Base-by-base conservation (phyloP, 257 asterid genomes). In the Solanum chiquidenum region DNA sequence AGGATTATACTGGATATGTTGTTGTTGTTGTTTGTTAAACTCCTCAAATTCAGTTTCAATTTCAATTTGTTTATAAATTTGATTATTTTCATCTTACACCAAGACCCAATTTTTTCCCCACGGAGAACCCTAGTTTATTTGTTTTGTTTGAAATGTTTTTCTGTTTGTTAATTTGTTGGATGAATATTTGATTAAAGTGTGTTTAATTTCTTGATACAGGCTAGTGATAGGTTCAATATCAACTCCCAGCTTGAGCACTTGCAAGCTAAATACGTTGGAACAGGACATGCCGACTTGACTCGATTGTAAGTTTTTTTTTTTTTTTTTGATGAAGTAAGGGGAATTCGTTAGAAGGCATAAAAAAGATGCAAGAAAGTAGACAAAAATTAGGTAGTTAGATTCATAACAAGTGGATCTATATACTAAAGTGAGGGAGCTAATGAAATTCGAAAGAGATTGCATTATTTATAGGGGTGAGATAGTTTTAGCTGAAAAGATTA, bases 241-340 rank as follows among this genome's bases (percentile, higher is more conserved):
- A 97, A 97, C 94, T 97, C 99, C 62, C 99, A 97, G 94, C 97
- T 95, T 87, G 99, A 97, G 94, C 99, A 95, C 89, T 90, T 88
- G 89, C 99, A 97, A 92, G 99, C 99, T 85, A 97, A 95, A 76
- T 97, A 97, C 88, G 99, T 97, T 69, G 99, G 99, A n/a, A 97
- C 99, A n/a, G 99, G 99, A 14, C 99, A 97, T 79, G 98, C 99
- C 42, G 99, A 95, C 80, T 91, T 95, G 96, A 97, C 92, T 79
- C 91, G 99, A 94, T 96, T 94, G 99, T 96, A 87, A 89, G 98
- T 88, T 33, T 71, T 71, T 52, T 3, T 88, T 33, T 71, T 71
- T 52, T 7, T 31, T 7, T 8, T 31, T 16, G 77, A 18, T 55
- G 25, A 55, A 71, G n/a, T 68, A 29, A 29, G 75, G 0, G 77